A percentile compares a stretch with the other conserved stretches of the same genome.
Conservation (phyloP, 2,329 filamentous ascomycete genomes). For the Fusarium piperis region DNA sequence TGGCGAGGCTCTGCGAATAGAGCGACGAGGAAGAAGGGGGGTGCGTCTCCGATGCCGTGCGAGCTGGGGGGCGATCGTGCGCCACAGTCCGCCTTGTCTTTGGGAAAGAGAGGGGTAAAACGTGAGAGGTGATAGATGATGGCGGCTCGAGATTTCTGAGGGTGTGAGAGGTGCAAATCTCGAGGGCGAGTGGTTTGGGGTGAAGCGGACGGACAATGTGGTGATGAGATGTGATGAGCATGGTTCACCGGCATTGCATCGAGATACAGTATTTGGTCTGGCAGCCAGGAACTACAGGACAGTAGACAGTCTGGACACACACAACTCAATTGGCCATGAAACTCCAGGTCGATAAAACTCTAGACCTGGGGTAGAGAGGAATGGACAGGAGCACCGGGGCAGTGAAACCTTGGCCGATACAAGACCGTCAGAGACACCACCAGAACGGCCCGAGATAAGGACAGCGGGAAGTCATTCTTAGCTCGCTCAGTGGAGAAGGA, state of each 20-base stretch:
- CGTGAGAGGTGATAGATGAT: slow-evolving; percentile 13
- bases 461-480: neutral
- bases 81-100: slow-evolving; percentile 41
- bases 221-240: slow-evolving; percentile 1
- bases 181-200: slow-evolving; percentile 35
- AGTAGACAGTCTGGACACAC: neutral
- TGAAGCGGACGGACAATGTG: slow-evolving; percentile 34
- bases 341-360: slow-evolving; percentile 3
- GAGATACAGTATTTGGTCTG: neutral
- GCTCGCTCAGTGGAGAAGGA: neutral
- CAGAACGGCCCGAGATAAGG: neutral
- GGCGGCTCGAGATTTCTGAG: slow-evolving; percentile 14
- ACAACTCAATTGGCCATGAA: slow-evolving; percentile 19
- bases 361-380: neutral
- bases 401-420: slow-evolving; percentile 28
- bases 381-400: slow-evolving; percentile 9
- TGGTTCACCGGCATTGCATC: slow-evolving; percentile 18
- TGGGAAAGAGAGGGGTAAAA: slow-evolving; percentile 19
- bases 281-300: neutral
- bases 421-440: neutral
- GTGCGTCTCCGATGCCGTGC: slow-evolving; percentile 25
- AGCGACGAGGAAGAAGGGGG: neutral
- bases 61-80: slow-evolving; percentile 33
- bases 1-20: slow-evolving; percentile 35
- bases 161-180: slow-evolving; percentile 33